phyloP scores from a whole-genome alignment of 1,284 basidiomycete genomes.

The Puccinia triticina region DNA sequence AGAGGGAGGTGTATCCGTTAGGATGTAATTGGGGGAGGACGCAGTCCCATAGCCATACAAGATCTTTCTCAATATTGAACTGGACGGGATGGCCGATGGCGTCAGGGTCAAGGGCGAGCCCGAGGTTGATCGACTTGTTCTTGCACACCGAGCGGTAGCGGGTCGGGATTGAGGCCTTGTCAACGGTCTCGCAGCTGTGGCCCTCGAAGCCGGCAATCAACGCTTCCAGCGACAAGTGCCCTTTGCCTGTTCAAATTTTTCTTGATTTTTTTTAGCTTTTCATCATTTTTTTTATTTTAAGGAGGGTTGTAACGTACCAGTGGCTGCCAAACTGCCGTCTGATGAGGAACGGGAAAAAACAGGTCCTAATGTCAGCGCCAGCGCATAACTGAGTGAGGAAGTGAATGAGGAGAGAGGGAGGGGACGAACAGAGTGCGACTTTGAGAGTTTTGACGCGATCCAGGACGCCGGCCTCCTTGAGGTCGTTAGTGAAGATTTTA shows the following conservation, averaged over 20 bases:
- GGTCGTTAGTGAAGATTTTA: constrained; percentile 59
- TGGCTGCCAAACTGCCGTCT: constrained; percentile 59
- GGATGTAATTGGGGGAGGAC: constrained; percentile 61
- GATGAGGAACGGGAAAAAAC: neutral
- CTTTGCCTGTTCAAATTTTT: constrained; percentile 52
- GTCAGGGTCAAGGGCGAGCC: constrained; percentile 15
- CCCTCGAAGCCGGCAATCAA: constrained; percentile 59
- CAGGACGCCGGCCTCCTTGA: too few species aligned
- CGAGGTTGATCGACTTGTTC: constrained; percentile 44
- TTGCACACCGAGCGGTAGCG: constrained; percentile 42
- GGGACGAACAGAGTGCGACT: too few species aligned
- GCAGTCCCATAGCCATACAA: constrained; percentile 83
- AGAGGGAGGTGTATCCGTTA: constrained; percentile 54
- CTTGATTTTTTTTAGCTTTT: neutral
- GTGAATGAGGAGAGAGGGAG: neutral
- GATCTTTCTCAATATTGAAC: constrained; percentile 84
- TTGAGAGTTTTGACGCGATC: too few species aligned
- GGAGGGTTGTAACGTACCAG: constrained; percentile 52
- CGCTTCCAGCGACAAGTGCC: constrained; percentile 60
- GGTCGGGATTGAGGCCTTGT: constrained; percentile 55
- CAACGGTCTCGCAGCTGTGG: constrained; percentile 59
- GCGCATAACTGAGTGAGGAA: neutral
- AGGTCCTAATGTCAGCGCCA: neutral
- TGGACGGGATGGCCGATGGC: constrained; percentile 55
- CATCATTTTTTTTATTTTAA: neutral